Evolutionary conservation across 1,139 yeast species (phyloP).

Genomic region (Suhomyces taliae): DNA sequence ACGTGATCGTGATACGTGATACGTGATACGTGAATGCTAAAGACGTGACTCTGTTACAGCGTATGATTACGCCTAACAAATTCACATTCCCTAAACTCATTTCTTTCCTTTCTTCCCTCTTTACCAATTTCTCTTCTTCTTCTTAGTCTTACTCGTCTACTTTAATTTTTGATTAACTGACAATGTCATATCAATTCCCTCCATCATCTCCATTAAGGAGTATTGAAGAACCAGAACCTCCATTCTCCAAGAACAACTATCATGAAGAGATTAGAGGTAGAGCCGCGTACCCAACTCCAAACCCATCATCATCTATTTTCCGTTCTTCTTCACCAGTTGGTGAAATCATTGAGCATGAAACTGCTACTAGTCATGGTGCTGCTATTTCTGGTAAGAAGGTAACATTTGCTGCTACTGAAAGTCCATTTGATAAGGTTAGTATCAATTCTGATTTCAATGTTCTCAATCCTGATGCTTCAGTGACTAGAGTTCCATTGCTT

Average conservation of each 20-base stretch:
- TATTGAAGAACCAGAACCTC: slow-evolving; percentile 26
- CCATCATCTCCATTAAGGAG: slow-evolving; percentile 63
- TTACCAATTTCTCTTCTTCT: not conserved
- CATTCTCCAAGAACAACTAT: slow-evolving; percentile 8
- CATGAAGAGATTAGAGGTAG: slow-evolving; percentile 22
- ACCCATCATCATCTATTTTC: slow-evolving; percentile 55
- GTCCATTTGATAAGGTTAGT: slow-evolving; percentile 12
- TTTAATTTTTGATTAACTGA: not conserved
- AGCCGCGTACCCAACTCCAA: slow-evolving; percentile 50
- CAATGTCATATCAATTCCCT: slow-evolving; percentile 48
- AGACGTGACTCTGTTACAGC: not conserved
- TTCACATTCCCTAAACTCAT: not conserved
- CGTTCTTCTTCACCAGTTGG: slow-evolving; percentile 45
- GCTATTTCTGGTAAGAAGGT: slow-evolving; percentile 10
- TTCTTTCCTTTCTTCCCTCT: not conserved
- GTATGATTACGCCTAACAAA: not conserved
- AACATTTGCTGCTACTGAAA: slow-evolving; percentile 9
- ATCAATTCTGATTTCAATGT: slow-evolving; percentile 40
- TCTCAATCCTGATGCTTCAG: slow-evolving; percentile 39
- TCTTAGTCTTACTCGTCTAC: not conserved
- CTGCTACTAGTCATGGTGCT: not conserved
- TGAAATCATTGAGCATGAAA: slow-evolving; percentile 8
- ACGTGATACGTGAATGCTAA: slow-evolving; percentile 1
- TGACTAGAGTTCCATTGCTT: slow-evolving; percentile 38
- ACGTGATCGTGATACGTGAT: not conserved